These are phyloP conservation scores for Takashimella koratensis DNA, from an alignment of 1,284 basidiomycete genomes.

Conservation along the genomic window DNA sequence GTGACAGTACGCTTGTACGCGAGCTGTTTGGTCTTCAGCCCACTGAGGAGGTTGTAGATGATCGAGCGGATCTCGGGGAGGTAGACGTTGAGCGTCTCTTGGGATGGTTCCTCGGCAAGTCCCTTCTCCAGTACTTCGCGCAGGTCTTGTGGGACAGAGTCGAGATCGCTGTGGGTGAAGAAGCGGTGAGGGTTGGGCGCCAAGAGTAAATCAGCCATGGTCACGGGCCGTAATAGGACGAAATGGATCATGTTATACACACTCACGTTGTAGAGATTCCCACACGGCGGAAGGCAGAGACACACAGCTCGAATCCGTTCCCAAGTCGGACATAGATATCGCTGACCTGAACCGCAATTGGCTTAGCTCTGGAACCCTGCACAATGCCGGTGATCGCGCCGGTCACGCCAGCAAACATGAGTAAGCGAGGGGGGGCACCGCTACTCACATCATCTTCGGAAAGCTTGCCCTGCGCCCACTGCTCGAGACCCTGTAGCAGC, in stretches of 20 bases:
- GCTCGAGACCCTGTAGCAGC: slow-evolving; percentile 83
- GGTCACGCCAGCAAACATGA: background rate
- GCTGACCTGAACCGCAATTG: slow-evolving; percentile 62
- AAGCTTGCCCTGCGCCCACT: slow-evolving; percentile 75
- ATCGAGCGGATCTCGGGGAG: slow-evolving; percentile 88
- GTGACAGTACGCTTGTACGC: slow-evolving; percentile 54
- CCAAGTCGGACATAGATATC: slow-evolving; percentile 95
- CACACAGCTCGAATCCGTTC: slow-evolving; percentile 94
- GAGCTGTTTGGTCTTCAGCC: slow-evolving; percentile 85
- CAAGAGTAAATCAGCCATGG: slow-evolving; percentile 4
- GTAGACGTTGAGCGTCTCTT: slow-evolving; percentile 80
- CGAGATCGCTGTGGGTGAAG: slow-evolving; percentile 65
- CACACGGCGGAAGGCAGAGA: slow-evolving; percentile 78
- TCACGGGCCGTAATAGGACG: too few species aligned
- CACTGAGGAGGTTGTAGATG: slow-evolving; percentile 87
- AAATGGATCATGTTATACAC: background rate
- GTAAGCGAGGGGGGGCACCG: background rate
- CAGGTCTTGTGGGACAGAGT: slow-evolving; percentile 83
- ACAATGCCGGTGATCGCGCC: background rate
- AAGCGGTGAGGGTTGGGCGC: slow-evolving; percentile 2
- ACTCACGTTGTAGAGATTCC: slow-evolving; percentile 89
- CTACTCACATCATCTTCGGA: slow-evolving; percentile 58
- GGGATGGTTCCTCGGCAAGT: slow-evolving; percentile 81
- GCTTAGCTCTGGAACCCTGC: background rate
- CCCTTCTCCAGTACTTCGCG: slow-evolving; percentile 84